Evolutionary conservation across 2,329 filamentous ascomycete species (phyloP).

Genomic region (Colletotrichum camelliae): DNA sequence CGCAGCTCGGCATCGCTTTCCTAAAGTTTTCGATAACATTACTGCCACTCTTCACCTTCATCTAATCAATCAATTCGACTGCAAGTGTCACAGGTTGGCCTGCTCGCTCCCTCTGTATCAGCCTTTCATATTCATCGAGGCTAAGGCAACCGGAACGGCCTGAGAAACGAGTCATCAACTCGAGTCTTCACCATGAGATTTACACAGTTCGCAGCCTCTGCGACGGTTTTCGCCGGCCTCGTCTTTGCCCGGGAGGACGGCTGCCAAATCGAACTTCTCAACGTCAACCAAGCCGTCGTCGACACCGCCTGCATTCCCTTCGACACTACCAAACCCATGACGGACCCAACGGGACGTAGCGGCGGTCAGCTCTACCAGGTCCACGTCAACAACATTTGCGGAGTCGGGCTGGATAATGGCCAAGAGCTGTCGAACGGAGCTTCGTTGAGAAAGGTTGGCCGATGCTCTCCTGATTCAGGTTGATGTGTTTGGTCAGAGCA

Average conservation of each 20-base stretch:
- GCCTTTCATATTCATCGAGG: neutral
- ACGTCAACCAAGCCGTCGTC: neutral
- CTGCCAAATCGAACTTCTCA: neutral
- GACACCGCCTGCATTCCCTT: neutral
- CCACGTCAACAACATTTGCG: neutral
- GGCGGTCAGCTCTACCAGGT: neutral
- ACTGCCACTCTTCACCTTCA: neutral
- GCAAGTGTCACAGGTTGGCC: neutral
- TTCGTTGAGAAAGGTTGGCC: neutral
- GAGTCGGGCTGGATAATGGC: neutral
- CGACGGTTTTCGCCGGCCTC: neutral
- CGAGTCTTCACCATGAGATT: neutral
- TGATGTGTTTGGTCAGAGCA: neutral
- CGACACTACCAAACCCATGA: neutral
- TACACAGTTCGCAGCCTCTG: neutral
- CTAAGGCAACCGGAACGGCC: neutral
- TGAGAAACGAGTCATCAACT: neutral
- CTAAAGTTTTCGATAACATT: neutral
- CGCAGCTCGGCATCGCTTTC: neutral
- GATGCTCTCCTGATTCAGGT: neutral
- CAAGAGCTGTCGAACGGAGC: neutral
- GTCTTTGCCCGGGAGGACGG: neutral
- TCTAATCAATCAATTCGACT: neutral
- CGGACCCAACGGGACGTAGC: neutral
- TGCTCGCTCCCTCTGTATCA: neutral